Base-by-base conservation (phyloP, 2,329 filamentous ascomycete genomes). In the Lecanoromycetidae sp. region DNA sequence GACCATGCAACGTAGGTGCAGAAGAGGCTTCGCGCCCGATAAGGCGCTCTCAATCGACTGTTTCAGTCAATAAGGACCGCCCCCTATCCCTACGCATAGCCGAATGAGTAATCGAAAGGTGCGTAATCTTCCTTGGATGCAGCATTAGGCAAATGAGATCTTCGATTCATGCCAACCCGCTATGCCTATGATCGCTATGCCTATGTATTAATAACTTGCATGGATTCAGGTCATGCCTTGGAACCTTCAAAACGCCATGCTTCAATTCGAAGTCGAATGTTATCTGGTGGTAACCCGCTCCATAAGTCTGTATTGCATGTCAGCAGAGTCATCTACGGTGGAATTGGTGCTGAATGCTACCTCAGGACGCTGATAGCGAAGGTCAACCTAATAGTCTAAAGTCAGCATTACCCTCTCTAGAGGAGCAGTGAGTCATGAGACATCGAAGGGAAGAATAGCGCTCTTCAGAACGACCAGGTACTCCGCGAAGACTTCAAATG, bases 301-400 rank as follows among this genome's bases (percentile, higher is more conserved):
- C 27, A 82, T 77, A 29, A 79, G 69, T 53, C 65, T 67, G 41
- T 12, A 26, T 9, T 22, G 25, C 44, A 34, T 40, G 44, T 49
- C 25, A 47, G 44, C 12, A 23, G 4, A 7, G 4, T 5, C 10
- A 5, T 12, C 6, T 5, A 22, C 10, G 20, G 9, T 4, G n/a
- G n/a, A 19, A 25, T 23, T 12, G 3, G 22, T 8, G 15, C 25
- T 19, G 9, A 12, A 15, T n/a, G 46, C 43, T 64, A 74, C 71
- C 83, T 76, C 60, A 87, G 81, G 50, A 87, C 79, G 64, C 87
- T 94, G 49, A 95, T 81, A 41, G 82, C 78, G 66, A 96, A 94
- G 19, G 87, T 95, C 62, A 83, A 74, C n/a, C n/a, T n/a, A n/a
- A n/a, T n/a, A n/a, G n/a, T n/a, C n/a, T n/a, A n/a, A n/a, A n/a